Conservation (phyloP, 306 rosid genomes). For the Vigna reflexopilosa region DNA sequence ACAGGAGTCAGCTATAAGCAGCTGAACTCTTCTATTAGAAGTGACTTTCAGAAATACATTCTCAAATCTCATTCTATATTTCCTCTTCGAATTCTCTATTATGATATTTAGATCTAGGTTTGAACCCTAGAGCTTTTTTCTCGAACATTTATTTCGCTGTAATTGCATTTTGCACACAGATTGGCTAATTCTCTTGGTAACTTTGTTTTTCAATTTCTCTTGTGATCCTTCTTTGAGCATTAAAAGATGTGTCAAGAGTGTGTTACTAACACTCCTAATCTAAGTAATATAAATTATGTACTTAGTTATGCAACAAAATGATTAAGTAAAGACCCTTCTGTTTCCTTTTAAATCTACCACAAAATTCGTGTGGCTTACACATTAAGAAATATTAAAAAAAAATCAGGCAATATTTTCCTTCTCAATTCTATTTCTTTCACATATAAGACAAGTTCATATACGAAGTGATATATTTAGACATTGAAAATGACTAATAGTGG, state of each 20-base stretch:
- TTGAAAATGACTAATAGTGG: neutral
- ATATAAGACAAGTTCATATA: conserved; percentile 23
- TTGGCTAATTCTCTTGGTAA: neutral
- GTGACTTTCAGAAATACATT: neutral
- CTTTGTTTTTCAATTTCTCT: too few relatives aligned
- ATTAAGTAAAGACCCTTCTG: neutral
- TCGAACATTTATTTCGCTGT: neutral
- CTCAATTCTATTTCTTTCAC: neutral
- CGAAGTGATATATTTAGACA: neutral
- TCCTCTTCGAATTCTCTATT: neutral
- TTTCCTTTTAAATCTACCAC: conserved; percentile 33
- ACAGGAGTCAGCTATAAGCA: neutral
- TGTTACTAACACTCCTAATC: too few relatives aligned
- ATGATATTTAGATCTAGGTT: neutral
- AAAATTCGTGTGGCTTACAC: conserved; percentile 20
- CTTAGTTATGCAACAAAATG: too few relatives aligned
- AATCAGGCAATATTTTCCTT: conserved; percentile 1
- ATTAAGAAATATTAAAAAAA: neutral
- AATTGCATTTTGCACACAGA: neutral
- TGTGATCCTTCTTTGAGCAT: too few relatives aligned
- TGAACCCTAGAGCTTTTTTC: neutral
- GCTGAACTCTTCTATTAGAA: neutral
- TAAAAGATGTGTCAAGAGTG: too few relatives aligned
- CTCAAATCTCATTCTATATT: neutral
- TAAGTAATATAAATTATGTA: too few relatives aligned